Base-by-base conservation (phyloP, 768 basidiomycete genomes). In the Kwoniella newhampshirensis region DNA sequence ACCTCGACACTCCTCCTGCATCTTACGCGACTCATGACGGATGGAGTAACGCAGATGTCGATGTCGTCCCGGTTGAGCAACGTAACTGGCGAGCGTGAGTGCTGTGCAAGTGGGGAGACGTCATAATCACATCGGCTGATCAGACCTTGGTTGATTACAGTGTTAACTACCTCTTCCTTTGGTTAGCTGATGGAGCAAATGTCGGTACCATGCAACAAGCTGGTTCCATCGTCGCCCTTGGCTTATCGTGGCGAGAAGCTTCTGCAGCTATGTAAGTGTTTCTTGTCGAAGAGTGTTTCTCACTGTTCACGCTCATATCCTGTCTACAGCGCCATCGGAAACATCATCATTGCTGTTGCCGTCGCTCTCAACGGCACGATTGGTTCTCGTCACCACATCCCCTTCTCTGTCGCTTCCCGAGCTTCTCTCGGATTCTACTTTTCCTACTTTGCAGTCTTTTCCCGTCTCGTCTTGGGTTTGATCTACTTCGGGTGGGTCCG, bases 351-450 rank as follows among this genome's bases (percentile, higher is more conserved):
- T 57, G 83, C 86, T 2, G 75, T 83, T 54, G 83, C 85, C 18
- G 84, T 91, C 80, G 83, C 89, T 1, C 78, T 87, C 45, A 91
- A 89, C 67, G 89, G 89, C 46, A 85, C 86, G 4, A 81, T 84
- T 25, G 88, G 89, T 23, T 86, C 89, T 23, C 82, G 86, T 18
- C 81, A 89, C 37, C 88, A 88, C 63, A 78, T 91, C 23, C 83
- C 87, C 0, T 90, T 90, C 71, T 81, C 84, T 0, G 82, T 91
- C 47, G 79, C 90, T n/a, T 88, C 86, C 64, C 81, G 90, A 15
- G 89, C 89, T 1, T 89, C 87, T 0, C 88, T 91, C 64, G 90
- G 91, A 1, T 91, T 90, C 78, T 91, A 87, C 84, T 82, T 91
- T 66, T 87, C 88, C 70, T 91, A 89, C 77, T 91, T 91, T 74